Evolutionary conservation across 345 rosid species (phyloP), one percentile per base, ranked within the genome.

Genomic region (Raphanus sativus): DNA sequence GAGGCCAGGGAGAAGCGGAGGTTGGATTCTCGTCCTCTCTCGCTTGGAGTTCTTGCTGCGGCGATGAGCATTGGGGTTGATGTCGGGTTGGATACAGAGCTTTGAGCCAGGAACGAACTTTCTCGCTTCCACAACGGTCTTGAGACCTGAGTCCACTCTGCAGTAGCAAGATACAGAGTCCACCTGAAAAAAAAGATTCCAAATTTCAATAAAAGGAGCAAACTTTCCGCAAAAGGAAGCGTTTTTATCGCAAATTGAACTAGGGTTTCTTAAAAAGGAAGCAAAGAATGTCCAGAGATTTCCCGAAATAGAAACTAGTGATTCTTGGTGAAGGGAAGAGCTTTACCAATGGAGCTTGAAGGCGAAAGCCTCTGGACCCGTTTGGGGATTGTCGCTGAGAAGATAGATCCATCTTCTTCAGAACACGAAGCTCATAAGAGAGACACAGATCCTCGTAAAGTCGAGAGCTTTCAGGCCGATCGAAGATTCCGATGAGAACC

Each of bases 111-210:
- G 98, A 50, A 94, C 97, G 80, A 94, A 91, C 75, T 91, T 94
- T 75, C 98, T 89, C 12, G 97, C 97, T 75, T 93, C 98, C 2
- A 84, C 98, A 75, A 94, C 97, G 3, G 97, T 89, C 74, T 90
- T 94, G 36, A 92, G 84, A 38, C 98, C 93, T 24, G 96, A 75
- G 84, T 94, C 98, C 70, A 94, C 98, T 86, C 80, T 90, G 82
- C 98, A 94, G 67, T 92, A 92, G 78, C 98, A 94, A 65, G 97
- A 92, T 59, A 89, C 94, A 58, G 98, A 94, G 78, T 94, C 98
- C 70, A 94, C 98, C 98, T 94, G 87, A 85, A 81, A 45, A 48
- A 48, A 45, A 50, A 81, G 63, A 63, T 36, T 70, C 65, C 60
- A 67, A 45, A 5, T 50, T 50, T 64, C 9, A 38, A 26, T 5